phyloP scores from a whole-genome alignment of 2,329 filamentous ascomycete species.

The Hypoxylon sp. region DNA sequence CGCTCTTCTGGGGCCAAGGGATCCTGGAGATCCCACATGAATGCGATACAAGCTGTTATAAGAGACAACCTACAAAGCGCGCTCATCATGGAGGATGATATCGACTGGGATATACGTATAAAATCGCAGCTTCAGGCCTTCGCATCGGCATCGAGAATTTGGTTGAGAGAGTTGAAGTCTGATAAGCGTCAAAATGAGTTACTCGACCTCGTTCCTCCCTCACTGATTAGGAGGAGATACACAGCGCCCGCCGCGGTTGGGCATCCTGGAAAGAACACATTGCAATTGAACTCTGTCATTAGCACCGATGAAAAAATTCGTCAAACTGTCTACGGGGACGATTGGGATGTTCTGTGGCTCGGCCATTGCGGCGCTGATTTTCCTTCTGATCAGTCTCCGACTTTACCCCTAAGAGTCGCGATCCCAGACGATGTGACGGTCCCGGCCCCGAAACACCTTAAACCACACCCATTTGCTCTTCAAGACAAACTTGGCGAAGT shows the following conservation, averaged over 20 bases:
- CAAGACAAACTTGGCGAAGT: slow-evolving; percentile 43
- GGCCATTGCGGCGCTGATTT: slow-evolving; percentile 51
- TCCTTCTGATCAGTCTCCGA: slow-evolving; percentile 20
- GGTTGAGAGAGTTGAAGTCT: slow-evolving; percentile 37
- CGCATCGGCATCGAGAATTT: slow-evolving; percentile 55
- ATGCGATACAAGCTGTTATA: slow-evolving; percentile 58
- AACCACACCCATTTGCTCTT: slow-evolving; percentile 48
- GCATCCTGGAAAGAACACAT: slow-evolving; percentile 11
- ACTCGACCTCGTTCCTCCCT: slow-evolving; percentile 8
- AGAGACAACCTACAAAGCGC: slow-evolving; percentile 62
- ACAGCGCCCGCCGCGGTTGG: neutral
- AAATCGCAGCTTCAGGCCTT: slow-evolving; percentile 63
- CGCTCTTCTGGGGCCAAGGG: slow-evolving; percentile 52
- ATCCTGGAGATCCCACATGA: slow-evolving; percentile 61
- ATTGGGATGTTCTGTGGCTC: slow-evolving; percentile 51
- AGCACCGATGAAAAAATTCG: neutral
- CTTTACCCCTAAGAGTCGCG: slow-evolving; percentile 35
- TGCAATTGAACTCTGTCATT: neutral
- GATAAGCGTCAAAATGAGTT: slow-evolving; percentile 1
- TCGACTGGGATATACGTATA: slow-evolving; percentile 70
- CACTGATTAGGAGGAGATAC: neutral
- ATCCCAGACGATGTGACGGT: slow-evolving; percentile 45
- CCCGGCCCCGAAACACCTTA: slow-evolving; percentile 48
- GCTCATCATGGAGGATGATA: slow-evolving; percentile 70
- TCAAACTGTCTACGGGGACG: slow-evolving; percentile 42